Percentiles rank a stretch among this genome's conserved stretches.
Conservation (phyloP, 2,329 filamentous ascomycete species). For the Ophiostoma fasciatum region DNA sequence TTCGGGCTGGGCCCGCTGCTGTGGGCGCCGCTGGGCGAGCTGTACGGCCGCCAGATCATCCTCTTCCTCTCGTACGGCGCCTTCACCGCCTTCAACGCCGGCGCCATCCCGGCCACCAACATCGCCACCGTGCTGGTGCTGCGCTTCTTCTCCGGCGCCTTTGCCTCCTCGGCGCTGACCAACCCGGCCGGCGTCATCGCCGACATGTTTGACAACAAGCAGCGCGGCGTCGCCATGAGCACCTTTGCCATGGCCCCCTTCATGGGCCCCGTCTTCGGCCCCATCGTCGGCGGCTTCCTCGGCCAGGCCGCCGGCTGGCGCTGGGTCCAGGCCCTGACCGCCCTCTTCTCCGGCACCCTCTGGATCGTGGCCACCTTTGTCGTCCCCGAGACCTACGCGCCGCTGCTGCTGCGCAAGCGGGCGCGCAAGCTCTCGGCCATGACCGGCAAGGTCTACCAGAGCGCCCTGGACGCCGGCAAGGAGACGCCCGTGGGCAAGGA, state of each 20-base stretch:
- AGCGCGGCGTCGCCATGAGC: conserved; percentile 37
- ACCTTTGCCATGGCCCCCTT: conserved; percentile 72
- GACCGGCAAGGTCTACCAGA: no score
- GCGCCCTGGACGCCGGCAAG: conserved; percentile 17
- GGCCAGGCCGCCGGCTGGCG: no score
- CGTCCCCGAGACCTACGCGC: no score
- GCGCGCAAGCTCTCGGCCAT: no score
- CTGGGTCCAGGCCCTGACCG: no score
- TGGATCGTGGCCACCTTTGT: no score
- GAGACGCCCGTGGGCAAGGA: conserved; percentile 8
- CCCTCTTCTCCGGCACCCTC: no score
- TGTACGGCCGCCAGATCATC: conserved; percentile 7
- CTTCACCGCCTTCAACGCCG: conserved; percentile 6
- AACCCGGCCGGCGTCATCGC: conserved; percentile 49
- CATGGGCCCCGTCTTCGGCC: conserved; percentile 49
- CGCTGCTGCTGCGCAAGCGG: no score
- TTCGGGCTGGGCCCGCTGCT: conserved; percentile 38
- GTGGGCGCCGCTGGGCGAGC: conserved; percentile 29
- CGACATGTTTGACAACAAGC: conserved; percentile 40
- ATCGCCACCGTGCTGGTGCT: conserved; percentile 45
- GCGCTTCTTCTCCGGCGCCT: conserved; percentile 50
- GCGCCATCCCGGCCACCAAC: conserved; percentile 19
- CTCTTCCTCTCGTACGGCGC: conserved; percentile 1
- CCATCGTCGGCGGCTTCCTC: no score
- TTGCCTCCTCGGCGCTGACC: conserved; percentile 45